These are phyloP conservation scores for Syncephalastrum sp. DNA, from an alignment of 371 early-diverging fungal species.

Conservation along the genomic window DNA sequence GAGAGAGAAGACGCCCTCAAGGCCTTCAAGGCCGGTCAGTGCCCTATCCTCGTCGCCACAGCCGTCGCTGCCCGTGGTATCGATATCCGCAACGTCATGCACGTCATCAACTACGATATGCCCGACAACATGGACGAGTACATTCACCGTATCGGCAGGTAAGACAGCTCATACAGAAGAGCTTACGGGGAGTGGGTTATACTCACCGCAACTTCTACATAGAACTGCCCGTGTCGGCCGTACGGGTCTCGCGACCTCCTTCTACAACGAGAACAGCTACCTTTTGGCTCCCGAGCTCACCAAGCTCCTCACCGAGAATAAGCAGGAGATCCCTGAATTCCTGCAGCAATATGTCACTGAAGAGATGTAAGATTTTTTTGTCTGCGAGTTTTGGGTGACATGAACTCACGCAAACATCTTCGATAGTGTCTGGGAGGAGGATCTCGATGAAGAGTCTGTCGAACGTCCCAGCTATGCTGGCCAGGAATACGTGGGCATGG, in stretches of 20 bases:
- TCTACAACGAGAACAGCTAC: conserved; percentile 56
- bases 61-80: conserved; percentile 94
- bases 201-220: no score
- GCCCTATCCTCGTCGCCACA: conserved; percentile 89
- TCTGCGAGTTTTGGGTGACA: conserved; percentile 22
- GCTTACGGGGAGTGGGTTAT: no score
- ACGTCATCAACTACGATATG: conserved; percentile 87
- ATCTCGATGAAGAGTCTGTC: conserved; percentile 45
- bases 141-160: conserved; percentile 82
- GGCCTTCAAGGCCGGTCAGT: conserved; percentile 73
- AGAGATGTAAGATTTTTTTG: conserved; percentile 27
- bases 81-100: conserved; percentile 82
- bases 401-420: not conserved
- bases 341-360: conserved; percentile 42
- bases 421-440: conserved; percentile 40
- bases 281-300: conserved; percentile 62
- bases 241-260: conserved; percentile 74
- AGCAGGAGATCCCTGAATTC: conserved; percentile 78
- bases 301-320: conserved; percentile 79
- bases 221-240: conserved; percentile 73
- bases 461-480: conserved; percentile 45
- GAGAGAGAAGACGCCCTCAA: conserved; percentile 80
- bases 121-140: conserved; percentile 78
- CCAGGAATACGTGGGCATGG: conserved; percentile 43
- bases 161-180: conserved; percentile 12